Conservation (phyloP, 768 basidiomycete species). For the Glaciozyma antarctica region DNA sequence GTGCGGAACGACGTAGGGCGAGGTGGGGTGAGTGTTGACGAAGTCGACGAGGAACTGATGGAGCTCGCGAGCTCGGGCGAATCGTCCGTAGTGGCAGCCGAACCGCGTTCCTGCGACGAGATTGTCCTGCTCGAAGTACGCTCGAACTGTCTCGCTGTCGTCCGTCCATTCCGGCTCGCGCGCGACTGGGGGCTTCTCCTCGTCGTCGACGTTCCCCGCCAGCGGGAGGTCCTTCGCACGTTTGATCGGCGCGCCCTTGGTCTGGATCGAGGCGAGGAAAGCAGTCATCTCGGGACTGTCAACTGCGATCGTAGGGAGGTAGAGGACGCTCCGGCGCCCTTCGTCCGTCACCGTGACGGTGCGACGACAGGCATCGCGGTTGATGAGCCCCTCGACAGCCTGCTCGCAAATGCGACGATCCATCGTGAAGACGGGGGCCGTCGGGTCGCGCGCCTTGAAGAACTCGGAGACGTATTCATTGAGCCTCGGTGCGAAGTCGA, state of each 20-base stretch:
- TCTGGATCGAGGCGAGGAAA: background rate
- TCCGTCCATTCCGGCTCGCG: background rate
- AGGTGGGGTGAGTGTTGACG: slow-evolving; percentile 44
- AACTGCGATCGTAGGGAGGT: slow-evolving; percentile 7
- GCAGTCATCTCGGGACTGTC: background rate
- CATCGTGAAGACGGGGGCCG: background rate
- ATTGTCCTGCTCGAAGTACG: slow-evolving; percentile 59
- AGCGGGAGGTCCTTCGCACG: no score
- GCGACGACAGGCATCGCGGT: background rate
- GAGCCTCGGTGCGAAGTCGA: slow-evolving; percentile 48
- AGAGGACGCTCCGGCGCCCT: slow-evolving; percentile 12
- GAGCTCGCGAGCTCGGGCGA: slow-evolving; percentile 54
- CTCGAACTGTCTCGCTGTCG: slow-evolving; percentile 35
- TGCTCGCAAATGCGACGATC: slow-evolving; percentile 1
- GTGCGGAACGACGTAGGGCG: slow-evolving; percentile 47
- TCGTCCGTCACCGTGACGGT: slow-evolving; percentile 1
- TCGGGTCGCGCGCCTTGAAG: no score
- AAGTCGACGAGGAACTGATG: slow-evolving; percentile 51
- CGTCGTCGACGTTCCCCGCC: background rate
- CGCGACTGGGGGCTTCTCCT: background rate
- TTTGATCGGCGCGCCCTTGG: background rate
- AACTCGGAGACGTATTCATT: background rate
- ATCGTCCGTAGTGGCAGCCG: slow-evolving; percentile 62
- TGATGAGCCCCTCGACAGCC: background rate
- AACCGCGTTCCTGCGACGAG: slow-evolving; percentile 63